phyloP scores from a whole-genome alignment of 2,329 filamentous ascomycete genomes.

The Diplodia corticola region DNA sequence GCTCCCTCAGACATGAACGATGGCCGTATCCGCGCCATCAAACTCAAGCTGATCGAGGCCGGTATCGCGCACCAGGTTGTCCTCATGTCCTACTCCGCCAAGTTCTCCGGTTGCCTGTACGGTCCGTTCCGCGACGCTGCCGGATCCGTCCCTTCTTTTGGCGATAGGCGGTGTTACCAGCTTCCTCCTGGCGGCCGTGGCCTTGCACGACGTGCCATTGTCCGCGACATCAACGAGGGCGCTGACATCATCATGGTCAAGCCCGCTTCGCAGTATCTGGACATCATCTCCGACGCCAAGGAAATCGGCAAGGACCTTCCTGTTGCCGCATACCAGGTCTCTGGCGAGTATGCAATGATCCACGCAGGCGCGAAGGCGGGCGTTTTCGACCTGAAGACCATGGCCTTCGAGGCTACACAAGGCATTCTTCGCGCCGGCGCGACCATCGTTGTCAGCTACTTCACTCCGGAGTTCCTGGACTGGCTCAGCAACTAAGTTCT shows the following conservation, averaged over 20 bases:
- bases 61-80: conserved; percentile 88
- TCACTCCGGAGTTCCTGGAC: conserved; percentile 75
- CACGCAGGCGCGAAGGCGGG: conserved; percentile 93
- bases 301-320: conserved; percentile 89
- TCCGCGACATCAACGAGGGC: conserved; percentile 86
- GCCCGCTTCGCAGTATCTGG: conserved; percentile 90
- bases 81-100: conserved; percentile 97
- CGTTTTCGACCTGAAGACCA: conserved; percentile 90
- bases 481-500: conserved; percentile 51
- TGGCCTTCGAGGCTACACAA: conserved; percentile 93
- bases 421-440: conserved; percentile 91
- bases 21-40: conserved; percentile 93
- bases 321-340: conserved; percentile 94
- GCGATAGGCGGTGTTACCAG: conserved; percentile 95
- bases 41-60: conserved; percentile 93
- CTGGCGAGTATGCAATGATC: conserved; percentile 97
- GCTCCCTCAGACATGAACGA: conserved; percentile 99
- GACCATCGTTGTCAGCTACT: conserved; percentile 91
- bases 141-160: conserved; percentile 85
- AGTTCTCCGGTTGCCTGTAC: conserved; percentile 95
- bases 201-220: conserved; percentile 85
- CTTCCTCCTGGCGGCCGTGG: conserved; percentile 89
- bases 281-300: conserved; percentile 97
- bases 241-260: conserved; percentile 99
- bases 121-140: conserved; percentile 97